Percentiles rank a stretch among this genome's conserved stretches.
Conservation (phyloP, 768 basidiomycete species). For the Hysterangium stoloniferum region DNA sequence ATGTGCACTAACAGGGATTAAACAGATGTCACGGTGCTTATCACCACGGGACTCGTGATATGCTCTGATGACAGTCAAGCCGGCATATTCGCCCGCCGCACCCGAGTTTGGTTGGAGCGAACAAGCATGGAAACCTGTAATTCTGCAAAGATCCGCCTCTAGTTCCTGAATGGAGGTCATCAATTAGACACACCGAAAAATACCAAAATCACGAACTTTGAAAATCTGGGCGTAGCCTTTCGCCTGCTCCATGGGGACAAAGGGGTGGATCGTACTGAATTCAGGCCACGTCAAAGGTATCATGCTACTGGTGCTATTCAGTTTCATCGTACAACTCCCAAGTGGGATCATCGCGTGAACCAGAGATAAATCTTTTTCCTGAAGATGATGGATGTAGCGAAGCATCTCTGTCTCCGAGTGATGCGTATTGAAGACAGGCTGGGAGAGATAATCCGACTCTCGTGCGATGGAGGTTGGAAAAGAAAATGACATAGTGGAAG, state of each 20-base stretch:
- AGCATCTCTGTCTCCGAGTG: conserved; percentile 99
- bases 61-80: conserved; percentile 88
- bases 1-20: conserved; percentile 94
- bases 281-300: conserved; percentile 93
- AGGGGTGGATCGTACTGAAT: conserved; percentile 86
- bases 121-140: conserved; percentile 94
- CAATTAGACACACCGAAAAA: neutral
- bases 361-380: conserved; percentile 90
- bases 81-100: conserved; percentile 95
- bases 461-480: conserved; percentile 53
- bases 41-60: conserved; percentile 90
- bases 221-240: conserved; percentile 80
- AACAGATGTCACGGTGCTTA: conserved; percentile 77
- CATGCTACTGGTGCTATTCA: conserved; percentile 98
- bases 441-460: conserved; percentile 65
- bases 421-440: conserved; percentile 92
- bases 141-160: conserved; percentile 81
- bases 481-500: conserved; percentile 18
- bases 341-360: conserved; percentile 95
- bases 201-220: conserved; percentile 36
- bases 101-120: conserved; percentile 99
- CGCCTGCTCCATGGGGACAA: conserved; percentile 84
- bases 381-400: conserved; percentile 90
- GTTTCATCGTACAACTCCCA: conserved; percentile 96
- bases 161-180: conserved; percentile 56